Base-by-base conservation (phyloP, 306 rosid genomes). In the Acacia melanoxylon region DNA sequence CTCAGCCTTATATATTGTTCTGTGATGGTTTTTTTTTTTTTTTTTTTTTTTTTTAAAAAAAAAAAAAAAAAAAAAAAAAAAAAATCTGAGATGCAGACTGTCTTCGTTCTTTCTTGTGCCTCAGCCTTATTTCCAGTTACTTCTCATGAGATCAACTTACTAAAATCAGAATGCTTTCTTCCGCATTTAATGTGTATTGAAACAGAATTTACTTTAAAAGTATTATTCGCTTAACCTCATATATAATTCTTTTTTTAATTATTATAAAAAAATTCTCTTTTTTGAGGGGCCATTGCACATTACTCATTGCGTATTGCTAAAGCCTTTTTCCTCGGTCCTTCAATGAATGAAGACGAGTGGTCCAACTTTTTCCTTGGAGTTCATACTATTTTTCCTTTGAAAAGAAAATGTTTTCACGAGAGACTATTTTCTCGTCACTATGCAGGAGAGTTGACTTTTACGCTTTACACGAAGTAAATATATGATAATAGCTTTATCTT, bases 151-250 rank as follows among this genome's bases (percentile, higher is more conserved):
- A 59, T 58, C 45, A 41, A 17, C 40, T 68, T 52, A 25, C 72
- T 48, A 85, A 81, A 85, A 66, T 66, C 42, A 72, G 66, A 41
- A 62, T 52, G 48, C 44, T 63, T 81, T 73, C 19, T 44, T 72
- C 72, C 42, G 1, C 58, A 79, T 40, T 10, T 41, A 40, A 37
- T n/a, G 35, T n/a, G 12, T 13, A 52, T 78, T 31, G 52, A 31
- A 46, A 54, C 68, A 52, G 35, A 33, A 35, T 24, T 51, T 68
- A 17, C 40, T 65, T 24, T 11, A 8, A 10, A 42, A 69, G 69
- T 63, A 15, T 15, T 16, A 63, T 63, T 29, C 40, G 42, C 41
- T 29, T 27, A 29, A 29, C 19, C 68, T 62, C 31, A 25, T 9
- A 4, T 62, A 12, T n/a, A 20, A 37, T 37, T 6, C 1, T 0